Evolutionary conservation across 2,329 filamentous ascomycete species (phyloP), one percentile per base, ranked within the genome.

Genomic region (Plectosphaerella cucumerina): DNA sequence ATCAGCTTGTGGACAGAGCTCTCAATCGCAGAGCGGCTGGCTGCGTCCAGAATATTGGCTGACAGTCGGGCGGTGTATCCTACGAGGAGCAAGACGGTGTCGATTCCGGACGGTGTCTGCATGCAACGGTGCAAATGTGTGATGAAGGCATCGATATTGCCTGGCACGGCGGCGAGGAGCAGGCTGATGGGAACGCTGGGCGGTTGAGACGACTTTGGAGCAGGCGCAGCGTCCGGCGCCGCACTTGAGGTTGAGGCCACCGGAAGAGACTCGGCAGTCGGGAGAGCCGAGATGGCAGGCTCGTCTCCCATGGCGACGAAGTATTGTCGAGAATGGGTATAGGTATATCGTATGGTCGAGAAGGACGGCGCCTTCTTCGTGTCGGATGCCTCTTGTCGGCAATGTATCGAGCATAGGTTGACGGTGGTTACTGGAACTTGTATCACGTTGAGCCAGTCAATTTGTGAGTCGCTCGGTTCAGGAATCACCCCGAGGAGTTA

Each of bases 41-140:
- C 65, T 44, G 70, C 59, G 50, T 76, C 69, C 60, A 87, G 76
- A 21, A 77, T 58, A 22, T 75, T 70, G 53, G 77, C 74, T 47
- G 73, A 61, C 50, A 85, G 68, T 54, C 81, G 83, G 50, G 85
- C 77, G 53, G 76, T 70, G 73, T 92, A 93, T 70, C 85, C 82
- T 55, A 85, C 65, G 58, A 86, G 81, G 56, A 86, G 79, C 59
- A 92, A 82, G 55, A 85, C 74, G 46, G 81, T 79, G 70, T 91
- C 88, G 65, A 86, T 82, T 62, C 87, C 87, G 34, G 78, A 68
- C 43, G 87, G 82, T 10, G 85, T 87, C 56, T 82, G 78, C 59
- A 90, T 74, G 63, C 87, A 81, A 57, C 83, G 83, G 62, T 77
- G 71, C 46, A 85, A 73, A 65, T 78, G 77, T 22, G 73, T 64